Percentiles rank a stretch among this genome's conserved stretches.
Conservation (phyloP, 139 green algal species). For the Monoraphidium neglectum region DNA sequence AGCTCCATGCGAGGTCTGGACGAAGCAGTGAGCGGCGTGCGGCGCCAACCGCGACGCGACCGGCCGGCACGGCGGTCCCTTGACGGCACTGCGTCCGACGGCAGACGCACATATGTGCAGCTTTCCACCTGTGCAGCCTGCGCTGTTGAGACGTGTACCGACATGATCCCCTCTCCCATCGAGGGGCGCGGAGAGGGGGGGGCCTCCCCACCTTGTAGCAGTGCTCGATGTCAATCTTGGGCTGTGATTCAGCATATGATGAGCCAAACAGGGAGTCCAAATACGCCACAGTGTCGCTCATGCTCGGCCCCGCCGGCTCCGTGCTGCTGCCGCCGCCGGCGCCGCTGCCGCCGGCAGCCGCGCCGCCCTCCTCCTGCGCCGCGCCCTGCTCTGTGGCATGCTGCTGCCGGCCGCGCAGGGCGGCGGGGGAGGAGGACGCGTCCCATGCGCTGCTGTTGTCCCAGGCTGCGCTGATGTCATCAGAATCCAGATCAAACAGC, state of each 20-base stretch:
- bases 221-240: conserved; percentile 19
- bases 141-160: not conserved
- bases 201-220: conserved; percentile 15
- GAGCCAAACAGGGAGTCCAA: conserved; percentile 22
- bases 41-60: too few relatives aligned
- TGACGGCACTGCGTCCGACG: too few relatives aligned
- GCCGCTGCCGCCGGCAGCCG: not conserved
- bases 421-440: too few relatives aligned
- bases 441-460: conserved; percentile 1
- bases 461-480: conserved; percentile 6
- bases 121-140: not conserved
- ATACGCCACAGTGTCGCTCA: conserved; percentile 18
- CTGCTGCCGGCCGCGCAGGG: too few relatives aligned
- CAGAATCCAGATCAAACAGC: too few relatives aligned
- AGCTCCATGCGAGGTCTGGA: too few relatives aligned
- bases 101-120: not conserved
- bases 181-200: not conserved
- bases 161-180: not conserved
- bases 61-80: too few relatives aligned
- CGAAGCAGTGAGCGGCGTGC: too few relatives aligned
- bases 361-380: not conserved
- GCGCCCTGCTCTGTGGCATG: not conserved
- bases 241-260: conserved; percentile 17
- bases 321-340: too few relatives aligned
- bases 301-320: too few relatives aligned